These are phyloP conservation scores for Herpetomonas samuelpessoai DNA, from an alignment of 208 protist genomes.

Conservation along the genomic window DNA sequence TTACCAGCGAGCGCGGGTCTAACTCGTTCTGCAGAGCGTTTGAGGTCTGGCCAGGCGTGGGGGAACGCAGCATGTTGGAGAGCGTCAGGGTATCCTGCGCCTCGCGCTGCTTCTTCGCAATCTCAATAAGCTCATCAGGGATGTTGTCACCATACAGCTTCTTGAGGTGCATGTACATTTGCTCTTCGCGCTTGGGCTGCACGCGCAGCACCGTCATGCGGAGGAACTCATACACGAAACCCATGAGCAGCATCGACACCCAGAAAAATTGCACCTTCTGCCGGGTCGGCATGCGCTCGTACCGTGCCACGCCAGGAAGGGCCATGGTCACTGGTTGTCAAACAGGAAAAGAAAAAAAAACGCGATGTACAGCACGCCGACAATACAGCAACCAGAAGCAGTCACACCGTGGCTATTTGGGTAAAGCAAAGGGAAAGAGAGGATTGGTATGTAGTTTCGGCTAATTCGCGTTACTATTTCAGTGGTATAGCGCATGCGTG, in stretches of 20 bases:
- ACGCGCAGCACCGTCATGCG: conserved; percentile 76
- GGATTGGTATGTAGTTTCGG: too few species aligned
- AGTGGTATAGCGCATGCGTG: too few species aligned
- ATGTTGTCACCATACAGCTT: conserved; percentile 75
- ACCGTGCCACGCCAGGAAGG: conserved; percentile 71
- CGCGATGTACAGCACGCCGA: too few species aligned
- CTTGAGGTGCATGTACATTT: conserved; percentile 77
- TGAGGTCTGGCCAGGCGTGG: conserved; percentile 74
- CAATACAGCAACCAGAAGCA: too few species aligned
- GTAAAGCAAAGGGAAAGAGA: too few species aligned
- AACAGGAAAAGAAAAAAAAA: too few species aligned
- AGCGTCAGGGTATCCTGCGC: conserved; percentile 72
- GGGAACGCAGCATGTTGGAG: conserved; percentile 71
- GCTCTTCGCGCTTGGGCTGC: conserved; percentile 81
- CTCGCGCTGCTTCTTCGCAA: conserved; percentile 70
- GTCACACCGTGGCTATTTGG: too few species aligned
- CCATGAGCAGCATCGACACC: conserved; percentile 73
- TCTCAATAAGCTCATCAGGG: conserved; percentile 54
- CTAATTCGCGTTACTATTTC: too few species aligned
- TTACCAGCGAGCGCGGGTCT: conserved; percentile 55
- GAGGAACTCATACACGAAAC: conserved; percentile 73
- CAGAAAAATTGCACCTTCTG: conserved; percentile 75
- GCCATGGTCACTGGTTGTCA: conserved; percentile 36
- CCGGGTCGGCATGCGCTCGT: conserved; percentile 79
- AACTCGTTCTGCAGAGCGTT: conserved; percentile 79